A percentile compares a stretch with the other conserved stretches of the same genome.
Evolutionary conservation across 1,139 yeast species (phyloP).

Genomic region (Blastobotrys capitulatus): DNA sequence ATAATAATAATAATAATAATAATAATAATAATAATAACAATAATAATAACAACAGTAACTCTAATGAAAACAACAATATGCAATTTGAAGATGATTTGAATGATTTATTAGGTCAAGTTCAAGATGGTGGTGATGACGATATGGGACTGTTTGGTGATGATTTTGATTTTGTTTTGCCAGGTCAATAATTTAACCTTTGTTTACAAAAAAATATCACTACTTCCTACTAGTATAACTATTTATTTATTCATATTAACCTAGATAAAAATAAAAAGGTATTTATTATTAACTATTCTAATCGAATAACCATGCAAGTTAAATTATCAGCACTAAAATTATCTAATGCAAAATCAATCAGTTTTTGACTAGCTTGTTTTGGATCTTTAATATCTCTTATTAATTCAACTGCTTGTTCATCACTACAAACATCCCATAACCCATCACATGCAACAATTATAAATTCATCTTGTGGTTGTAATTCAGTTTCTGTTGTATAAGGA

Average conservation of each 20-base stretch:
- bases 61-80: neutral
- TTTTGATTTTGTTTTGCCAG: slow-evolving; percentile 22
- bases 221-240: too few species aligned
- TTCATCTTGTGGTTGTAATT: slow-evolving; percentile 57
- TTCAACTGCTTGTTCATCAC: slow-evolving; percentile 76
- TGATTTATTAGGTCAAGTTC: slow-evolving; percentile 17
- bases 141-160: slow-evolving; percentile 27
- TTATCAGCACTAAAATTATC: slow-evolving; percentile 83
- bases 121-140: slow-evolving; percentile 15
- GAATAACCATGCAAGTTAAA: slow-evolving; percentile 84
- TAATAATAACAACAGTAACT: neutral
- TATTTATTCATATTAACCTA: too few species aligned
- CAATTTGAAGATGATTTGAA: slow-evolving; percentile 19
- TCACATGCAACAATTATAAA: slow-evolving; percentile 88
- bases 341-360: slow-evolving; percentile 70
- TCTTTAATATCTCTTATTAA: slow-evolving; percentile 50
- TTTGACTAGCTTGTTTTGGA: slow-evolving; percentile 64
- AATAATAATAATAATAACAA: neutral
- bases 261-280: slow-evolving; percentile 45
- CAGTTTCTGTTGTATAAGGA: slow-evolving; percentile 90
- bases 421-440: slow-evolving; percentile 91
- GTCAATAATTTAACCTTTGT: slow-evolving; percentile 2
- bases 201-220: neutral
- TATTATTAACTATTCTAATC: slow-evolving; percentile 30
- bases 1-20: neutral